These are phyloP conservation scores for Nicotiana rustica DNA, from an alignment of 305 asterid genomes.

Conservation along the genomic window DNA sequence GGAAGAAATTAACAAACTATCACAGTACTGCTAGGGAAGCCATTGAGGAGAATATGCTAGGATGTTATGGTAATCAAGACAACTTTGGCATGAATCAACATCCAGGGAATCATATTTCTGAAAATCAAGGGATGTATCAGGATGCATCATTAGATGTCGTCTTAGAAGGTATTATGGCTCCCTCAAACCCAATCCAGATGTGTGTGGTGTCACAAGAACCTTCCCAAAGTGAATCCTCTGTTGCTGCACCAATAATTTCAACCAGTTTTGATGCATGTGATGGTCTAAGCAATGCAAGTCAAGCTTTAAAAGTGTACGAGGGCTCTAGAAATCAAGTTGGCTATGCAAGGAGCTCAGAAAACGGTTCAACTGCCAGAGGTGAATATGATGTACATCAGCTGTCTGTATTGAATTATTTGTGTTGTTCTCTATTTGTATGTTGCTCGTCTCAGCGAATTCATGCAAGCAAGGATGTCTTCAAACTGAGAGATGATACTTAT, in stretches of 20 bases:
- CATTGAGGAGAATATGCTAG: constrained; percentile 52
- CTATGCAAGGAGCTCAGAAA: constrained; percentile 57
- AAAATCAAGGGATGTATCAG: constrained; percentile 53
- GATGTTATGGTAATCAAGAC: constrained; percentile 54
- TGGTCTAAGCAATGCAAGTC: constrained; percentile 68
- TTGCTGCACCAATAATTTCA: constrained; percentile 61
- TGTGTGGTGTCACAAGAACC: constrained; percentile 65
- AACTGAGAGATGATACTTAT: neutral
- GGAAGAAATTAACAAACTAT: constrained; percentile 59
- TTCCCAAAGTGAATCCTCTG: constrained; percentile 87
- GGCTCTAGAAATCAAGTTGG: constrained; percentile 66
- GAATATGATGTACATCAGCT: constrained; percentile 13
- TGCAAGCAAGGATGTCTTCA: neutral
- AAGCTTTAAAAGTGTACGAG: constrained; percentile 62
- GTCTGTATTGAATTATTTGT: constrained; percentile 1
- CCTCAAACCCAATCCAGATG: constrained; percentile 54
- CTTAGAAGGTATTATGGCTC: constrained; percentile 57
- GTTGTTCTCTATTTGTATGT: neutral
- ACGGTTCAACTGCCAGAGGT: constrained; percentile 62
- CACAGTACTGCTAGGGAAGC: constrained; percentile 45
- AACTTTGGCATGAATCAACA: constrained; percentile 47
- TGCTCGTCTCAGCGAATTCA: neutral
- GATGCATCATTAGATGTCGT: constrained; percentile 48
- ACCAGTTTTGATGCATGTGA: constrained; percentile 63
- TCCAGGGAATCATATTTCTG: constrained; percentile 48